Conservation (phyloP, 371 early-diverging fungal genomes). For the Rhizomucor pusillus region DNA sequence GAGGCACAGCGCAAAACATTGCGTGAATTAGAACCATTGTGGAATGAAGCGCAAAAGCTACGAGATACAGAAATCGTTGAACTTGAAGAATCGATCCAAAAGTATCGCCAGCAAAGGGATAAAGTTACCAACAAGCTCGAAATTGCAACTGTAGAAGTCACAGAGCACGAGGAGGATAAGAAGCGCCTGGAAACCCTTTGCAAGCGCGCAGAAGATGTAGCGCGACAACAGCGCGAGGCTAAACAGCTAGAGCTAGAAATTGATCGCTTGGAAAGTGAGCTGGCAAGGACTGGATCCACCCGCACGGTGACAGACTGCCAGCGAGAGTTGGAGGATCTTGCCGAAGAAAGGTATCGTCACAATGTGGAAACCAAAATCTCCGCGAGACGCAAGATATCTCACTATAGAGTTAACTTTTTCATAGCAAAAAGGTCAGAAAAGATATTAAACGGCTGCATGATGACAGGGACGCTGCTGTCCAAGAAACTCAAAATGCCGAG, state of each 20-base stretch:
- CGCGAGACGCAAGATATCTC: background rate
- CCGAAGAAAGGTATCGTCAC: conserved; percentile 42
- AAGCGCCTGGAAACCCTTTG: conserved; percentile 17
- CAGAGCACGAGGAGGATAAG: conserved; percentile 19
- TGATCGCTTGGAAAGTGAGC: conserved; percentile 50
- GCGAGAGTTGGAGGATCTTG: conserved; percentile 52
- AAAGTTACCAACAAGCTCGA: conserved; percentile 14
- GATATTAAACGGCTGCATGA: conserved; percentile 54
- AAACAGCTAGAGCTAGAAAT: conserved; percentile 40
- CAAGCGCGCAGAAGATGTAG: conserved; percentile 37
- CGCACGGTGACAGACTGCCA: conserved; percentile 70
- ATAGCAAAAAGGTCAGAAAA: conserved; percentile 36
- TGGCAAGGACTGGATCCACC: conserved; percentile 57
- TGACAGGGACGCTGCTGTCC: conserved; percentile 39
- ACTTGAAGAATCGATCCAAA: conserved; percentile 37
- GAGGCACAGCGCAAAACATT: conserved; percentile 31
- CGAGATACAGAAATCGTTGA: conserved; percentile 21
- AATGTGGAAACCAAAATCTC: background rate
- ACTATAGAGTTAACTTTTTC: conserved; percentile 1
- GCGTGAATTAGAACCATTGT: conserved; percentile 34
- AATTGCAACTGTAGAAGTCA: conserved; percentile 13
- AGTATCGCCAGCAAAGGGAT: conserved; percentile 32
- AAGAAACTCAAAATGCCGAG: conserved; percentile 45
- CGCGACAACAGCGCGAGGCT: conserved; percentile 37
- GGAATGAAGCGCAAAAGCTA: conserved; percentile 33